phyloP scores from a whole-genome alignment of 306 rosid species.

The Luffa aegyptiaca region DNA sequence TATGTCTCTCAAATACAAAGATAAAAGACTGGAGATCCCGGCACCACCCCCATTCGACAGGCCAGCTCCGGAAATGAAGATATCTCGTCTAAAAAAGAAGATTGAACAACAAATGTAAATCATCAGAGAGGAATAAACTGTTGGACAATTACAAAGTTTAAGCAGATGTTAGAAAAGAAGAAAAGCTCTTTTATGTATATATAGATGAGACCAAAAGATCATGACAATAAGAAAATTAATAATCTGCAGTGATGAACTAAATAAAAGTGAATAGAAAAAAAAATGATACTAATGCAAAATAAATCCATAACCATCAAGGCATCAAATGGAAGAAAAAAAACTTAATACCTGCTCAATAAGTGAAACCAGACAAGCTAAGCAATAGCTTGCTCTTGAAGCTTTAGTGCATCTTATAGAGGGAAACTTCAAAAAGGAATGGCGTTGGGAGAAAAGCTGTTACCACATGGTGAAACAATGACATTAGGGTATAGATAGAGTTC shows the following conservation, averaged over 20 bases:
- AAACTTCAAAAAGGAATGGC: conserved; percentile 39
- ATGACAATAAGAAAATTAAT: not conserved
- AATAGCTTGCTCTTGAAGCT: conserved; percentile 60
- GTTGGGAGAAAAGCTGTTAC: conserved; percentile 51
- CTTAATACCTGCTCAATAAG: conserved; percentile 84
- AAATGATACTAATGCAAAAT: not conserved
- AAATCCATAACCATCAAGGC: not conserved
- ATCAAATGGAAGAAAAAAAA: conserved; percentile 5
- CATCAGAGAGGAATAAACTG: not conserved
- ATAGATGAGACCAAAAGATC: not conserved
- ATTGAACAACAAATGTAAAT: not conserved
- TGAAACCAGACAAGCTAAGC: conserved; percentile 69
- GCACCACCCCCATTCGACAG: conserved; percentile 98
- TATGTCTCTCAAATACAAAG: conserved; percentile 76
- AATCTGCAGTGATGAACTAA: not conserved
- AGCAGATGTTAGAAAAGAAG: not conserved
- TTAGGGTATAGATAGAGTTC: conserved; percentile 8
- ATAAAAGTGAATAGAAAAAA: not conserved
- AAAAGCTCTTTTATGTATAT: not conserved
- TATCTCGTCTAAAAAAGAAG: conserved; percentile 41
- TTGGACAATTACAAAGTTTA: not conserved
- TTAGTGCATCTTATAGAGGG: conserved; percentile 36
- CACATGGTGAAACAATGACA: conserved; percentile 17
- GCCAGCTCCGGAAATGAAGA: conserved; percentile 72
- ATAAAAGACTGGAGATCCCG: conserved; percentile 86